A percentile compares a stretch with the other conserved stretches of the same genome.
These are phyloP conservation scores for Fusarium equiseti DNA, from an alignment of 2,329 filamentous ascomycete genomes.

Conservation along the genomic window DNA sequence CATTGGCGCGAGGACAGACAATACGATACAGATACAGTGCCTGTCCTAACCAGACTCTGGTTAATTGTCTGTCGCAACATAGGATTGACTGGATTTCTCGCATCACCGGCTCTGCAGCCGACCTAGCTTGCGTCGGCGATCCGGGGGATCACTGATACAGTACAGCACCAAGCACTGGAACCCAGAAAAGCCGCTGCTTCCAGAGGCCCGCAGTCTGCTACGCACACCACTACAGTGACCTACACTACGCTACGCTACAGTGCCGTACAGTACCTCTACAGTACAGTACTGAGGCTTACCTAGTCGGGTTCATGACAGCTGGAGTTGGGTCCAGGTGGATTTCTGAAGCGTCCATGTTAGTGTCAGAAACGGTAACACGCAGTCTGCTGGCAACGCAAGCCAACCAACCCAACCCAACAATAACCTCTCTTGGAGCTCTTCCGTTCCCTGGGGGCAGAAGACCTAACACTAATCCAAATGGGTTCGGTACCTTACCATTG, in stretches of 20 bases:
- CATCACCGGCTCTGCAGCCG: slow-evolving; percentile 42
- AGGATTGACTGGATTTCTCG: slow-evolving; percentile 34
- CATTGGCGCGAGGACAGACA: slow-evolving; percentile 24
- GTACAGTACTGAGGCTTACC: slow-evolving; percentile 33
- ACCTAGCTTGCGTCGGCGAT: slow-evolving; percentile 31
- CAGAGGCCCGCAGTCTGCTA: slow-evolving; percentile 32
- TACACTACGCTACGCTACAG: not conserved
- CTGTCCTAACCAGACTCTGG: not conserved
- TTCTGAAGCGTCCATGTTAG: slow-evolving; percentile 7
- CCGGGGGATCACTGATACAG: slow-evolving; percentile 41
- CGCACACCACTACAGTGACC: slow-evolving; percentile 5
- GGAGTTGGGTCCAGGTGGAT: slow-evolving; percentile 39
- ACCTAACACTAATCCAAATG: slow-evolving; percentile 41
- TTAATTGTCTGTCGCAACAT: slow-evolving; percentile 26
- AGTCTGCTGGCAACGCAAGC: slow-evolving; percentile 5
- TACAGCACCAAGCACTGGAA: slow-evolving; percentile 26
- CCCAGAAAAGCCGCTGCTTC: slow-evolving; percentile 21
- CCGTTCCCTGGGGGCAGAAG: slow-evolving; percentile 21
- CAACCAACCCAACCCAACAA: slow-evolving; percentile 23
- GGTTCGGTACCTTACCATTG: slow-evolving; percentile 7
- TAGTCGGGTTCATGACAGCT: slow-evolving; percentile 42
- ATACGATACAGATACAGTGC: not conserved
- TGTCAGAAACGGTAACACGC: slow-evolving; percentile 30
- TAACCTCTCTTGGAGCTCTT: slow-evolving; percentile 8
- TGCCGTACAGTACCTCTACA: slow-evolving; percentile 9